Base-by-base conservation (phyloP, 768 basidiomycete genomes). In the Auriscalpium microsporum region DNA sequence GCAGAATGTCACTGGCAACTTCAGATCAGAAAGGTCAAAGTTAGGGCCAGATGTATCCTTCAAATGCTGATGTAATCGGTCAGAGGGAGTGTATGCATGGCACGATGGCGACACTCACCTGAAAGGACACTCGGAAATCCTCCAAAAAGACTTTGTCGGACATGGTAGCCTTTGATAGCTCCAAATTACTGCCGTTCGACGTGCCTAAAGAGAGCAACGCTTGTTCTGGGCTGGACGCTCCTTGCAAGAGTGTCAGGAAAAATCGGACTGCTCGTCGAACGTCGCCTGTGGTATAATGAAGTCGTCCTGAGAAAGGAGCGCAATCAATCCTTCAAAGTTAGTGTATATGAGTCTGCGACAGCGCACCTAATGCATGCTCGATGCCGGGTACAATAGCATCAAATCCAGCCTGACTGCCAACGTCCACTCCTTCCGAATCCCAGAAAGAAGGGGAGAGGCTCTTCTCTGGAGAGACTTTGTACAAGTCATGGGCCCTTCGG, bases 251-350 rank as follows among this genome's bases (percentile, higher is more conserved):
- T 1, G 80, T 76, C 17, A 95, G 67, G 67, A 97, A 97, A 56
- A 87, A 78, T 45, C 76, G 73, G 28, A 94, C 84, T 8, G 95
- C 93, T 8, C 78, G 81, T 47, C 77, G 75, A 28, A 87, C 78
- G 63, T 94, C 83, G 10, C 94, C 94, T n/a, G 88, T 86, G 1
- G 90, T 92, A 67, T 96, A 98, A 40, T 93, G 72, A 58, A 98
- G 71, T 42, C 94, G 78, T 36, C 91, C 95, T 91, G 52, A 34
- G 54, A 53, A 34, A 55, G 53, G 48, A 50, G 55, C 53, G 46
- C 11, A 50, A 59, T 17, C 50, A 46, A 48, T 17, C 33, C 10
- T 51, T 23, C 51, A 17, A 36, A 50, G 13, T 19, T 53, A 19
- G 46, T 52, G 19, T 16, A 4, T 33, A 21, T 16, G 16, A 14